Conservation (phyloP, 208 protist genomes). For the Leishmania amazonensis region DNA sequence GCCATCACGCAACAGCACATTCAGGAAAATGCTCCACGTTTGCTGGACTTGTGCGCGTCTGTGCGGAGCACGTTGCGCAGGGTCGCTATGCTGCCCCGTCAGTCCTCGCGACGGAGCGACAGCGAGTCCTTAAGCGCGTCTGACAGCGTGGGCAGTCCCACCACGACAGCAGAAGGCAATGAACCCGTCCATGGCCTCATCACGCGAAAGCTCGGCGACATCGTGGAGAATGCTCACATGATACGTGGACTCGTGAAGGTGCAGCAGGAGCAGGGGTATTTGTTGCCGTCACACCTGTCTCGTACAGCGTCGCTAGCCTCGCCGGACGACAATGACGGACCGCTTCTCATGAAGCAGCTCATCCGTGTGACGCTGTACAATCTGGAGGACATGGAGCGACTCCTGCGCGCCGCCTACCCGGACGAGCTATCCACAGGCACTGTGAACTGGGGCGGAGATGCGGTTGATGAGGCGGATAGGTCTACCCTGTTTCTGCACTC, state of each 20-base stretch:
- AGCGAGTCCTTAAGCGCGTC: background rate
- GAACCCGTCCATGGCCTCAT: slow-evolving; percentile 24
- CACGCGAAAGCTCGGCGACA: slow-evolving; percentile 36
- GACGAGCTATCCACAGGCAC: background rate
- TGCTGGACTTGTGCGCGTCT: slow-evolving; percentile 13
- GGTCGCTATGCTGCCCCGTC: background rate
- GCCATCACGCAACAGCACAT: slow-evolving; percentile 16
- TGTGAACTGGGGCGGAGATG: background rate
- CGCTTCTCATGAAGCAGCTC: slow-evolving; percentile 41
- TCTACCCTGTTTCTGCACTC: background rate
- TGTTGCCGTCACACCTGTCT: too few relatives aligned
- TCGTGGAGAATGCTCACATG: slow-evolving; percentile 38
- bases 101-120: background rate
- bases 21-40: slow-evolving; percentile 8
- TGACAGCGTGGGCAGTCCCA: background rate
- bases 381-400: slow-evolving; percentile 45
- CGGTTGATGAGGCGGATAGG: background rate
- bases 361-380: slow-evolving; percentile 36
- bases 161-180: background rate
- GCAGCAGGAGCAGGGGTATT: slow-evolving; percentile 15
- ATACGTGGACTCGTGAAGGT: slow-evolving; percentile 30
- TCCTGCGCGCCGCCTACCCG: slow-evolving; percentile 48
- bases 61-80: slow-evolving; percentile 14
- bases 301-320: background rate
- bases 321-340: background rate